Conservation (phyloP, 2,329 filamentous ascomycete genomes). For the Chrysoporthe cubensis region DNA sequence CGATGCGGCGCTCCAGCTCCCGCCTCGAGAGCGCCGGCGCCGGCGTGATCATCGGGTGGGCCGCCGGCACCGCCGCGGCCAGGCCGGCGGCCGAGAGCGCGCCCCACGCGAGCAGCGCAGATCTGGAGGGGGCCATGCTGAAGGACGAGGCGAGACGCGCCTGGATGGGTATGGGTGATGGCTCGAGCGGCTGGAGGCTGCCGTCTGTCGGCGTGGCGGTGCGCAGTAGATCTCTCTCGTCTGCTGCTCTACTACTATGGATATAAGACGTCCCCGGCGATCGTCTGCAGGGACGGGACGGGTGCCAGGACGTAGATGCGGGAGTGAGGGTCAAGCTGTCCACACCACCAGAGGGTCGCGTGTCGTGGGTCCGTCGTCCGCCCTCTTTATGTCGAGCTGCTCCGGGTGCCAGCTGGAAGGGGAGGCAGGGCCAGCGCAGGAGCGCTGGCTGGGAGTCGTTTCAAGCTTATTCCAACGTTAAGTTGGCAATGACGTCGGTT, state of each 20-base stretch:
- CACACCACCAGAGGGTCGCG: not conserved
- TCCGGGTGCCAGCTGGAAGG: too few species aligned
- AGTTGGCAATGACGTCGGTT: slow-evolving; percentile 19
- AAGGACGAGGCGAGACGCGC: not conserved
- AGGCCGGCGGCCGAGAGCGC: slow-evolving; percentile 27
- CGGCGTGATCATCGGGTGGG: slow-evolving; percentile 36
- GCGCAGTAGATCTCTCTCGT: not conserved
- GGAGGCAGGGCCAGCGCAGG: not conserved
- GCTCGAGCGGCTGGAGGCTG: not conserved
- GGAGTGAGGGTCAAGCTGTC: not conserved
- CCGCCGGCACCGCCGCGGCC: slow-evolving; percentile 29
- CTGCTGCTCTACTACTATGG: too few species aligned
- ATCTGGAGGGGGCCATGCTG: slow-evolving; percentile 19
- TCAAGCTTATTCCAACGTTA: slow-evolving; percentile 13
- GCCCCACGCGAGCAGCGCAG: slow-evolving; percentile 16
- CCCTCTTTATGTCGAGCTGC: not conserved
- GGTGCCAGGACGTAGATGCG: not conserved
- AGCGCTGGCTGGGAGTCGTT: slow-evolving; percentile 4
- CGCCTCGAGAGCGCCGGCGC: slow-evolving; percentile 37
- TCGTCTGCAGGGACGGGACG: not conserved
- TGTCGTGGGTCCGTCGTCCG: not conserved
- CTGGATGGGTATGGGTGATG: not conserved
- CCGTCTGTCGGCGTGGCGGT: not conserved
- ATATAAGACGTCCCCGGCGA: not conserved
- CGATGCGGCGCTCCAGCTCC: slow-evolving; percentile 38